These are phyloP conservation scores for Ambrosiella cleistominuta DNA, from an alignment of 2,329 filamentous ascomycete genomes.

Conservation along the genomic window DNA sequence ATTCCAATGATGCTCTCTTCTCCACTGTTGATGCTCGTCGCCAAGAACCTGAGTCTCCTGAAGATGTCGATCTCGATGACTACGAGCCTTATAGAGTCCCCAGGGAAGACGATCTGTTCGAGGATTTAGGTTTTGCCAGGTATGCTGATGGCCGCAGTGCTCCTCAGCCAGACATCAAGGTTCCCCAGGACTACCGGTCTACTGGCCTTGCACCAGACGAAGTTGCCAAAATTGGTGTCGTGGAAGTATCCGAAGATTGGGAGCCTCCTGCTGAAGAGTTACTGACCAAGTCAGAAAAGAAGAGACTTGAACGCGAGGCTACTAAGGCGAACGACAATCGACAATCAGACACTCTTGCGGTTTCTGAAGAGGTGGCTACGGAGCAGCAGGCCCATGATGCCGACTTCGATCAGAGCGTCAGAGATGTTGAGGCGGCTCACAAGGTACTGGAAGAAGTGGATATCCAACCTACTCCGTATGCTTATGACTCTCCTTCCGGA, in stretches of 20 bases:
- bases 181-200: neutral
- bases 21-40: neutral
- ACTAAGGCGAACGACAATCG: too few species aligned
- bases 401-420: neutral
- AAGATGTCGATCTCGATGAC: constrained; percentile 1
- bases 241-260: neutral
- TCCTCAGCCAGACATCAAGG: neutral
- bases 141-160: neutral
- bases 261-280: neutral
- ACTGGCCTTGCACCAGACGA: neutral
- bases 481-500: too few species aligned
- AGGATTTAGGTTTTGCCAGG: neutral
- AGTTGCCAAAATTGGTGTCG: neutral
- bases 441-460: neutral
- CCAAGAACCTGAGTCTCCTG: neutral
- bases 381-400: neutral
- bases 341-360: neutral
- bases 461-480: too few species aligned
- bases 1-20: constrained; percentile 1
- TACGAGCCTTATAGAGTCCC: neutral
- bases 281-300: neutral
- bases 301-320: neutral
- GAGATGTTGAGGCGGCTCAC: neutral
- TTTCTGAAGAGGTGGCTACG: neutral
- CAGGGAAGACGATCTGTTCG: neutral